Conservation (phyloP, 495 filamentous ascomycete genomes). For the Penicillium diatomitis region DNA sequence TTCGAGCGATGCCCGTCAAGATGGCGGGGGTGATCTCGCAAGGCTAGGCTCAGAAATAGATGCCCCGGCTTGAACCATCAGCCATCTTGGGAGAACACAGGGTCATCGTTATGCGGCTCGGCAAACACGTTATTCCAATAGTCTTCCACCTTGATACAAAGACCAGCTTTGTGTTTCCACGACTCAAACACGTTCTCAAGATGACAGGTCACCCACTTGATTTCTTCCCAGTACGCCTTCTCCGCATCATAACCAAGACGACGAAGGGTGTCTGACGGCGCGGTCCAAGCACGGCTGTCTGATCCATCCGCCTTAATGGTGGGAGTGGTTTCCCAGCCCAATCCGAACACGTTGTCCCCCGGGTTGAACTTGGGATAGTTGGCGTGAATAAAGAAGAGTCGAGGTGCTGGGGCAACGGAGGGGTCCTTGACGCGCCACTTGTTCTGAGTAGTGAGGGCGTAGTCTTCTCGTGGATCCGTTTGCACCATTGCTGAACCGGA, state of each 20-base stretch:
- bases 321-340: conserved; percentile 30
- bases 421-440: conserved; percentile 33
- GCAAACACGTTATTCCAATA: conserved; percentile 38
- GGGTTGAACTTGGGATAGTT: conserved; percentile 49
- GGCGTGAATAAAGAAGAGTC: conserved; percentile 45
- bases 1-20: too few species aligned
- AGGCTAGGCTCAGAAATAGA: neutral
- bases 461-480: conserved; percentile 38
- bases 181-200: conserved; percentile 29
- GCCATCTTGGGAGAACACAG: conserved; percentile 21
- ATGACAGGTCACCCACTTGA: conserved; percentile 40
- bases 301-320: conserved; percentile 30
- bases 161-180: conserved; percentile 27
- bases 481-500: conserved; percentile 36
- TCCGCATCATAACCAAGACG: conserved; percentile 45
- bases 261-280: conserved; percentile 24
- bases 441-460: conserved; percentile 24
- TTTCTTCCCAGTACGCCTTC: conserved; percentile 43
- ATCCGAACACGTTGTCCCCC: conserved; percentile 32
- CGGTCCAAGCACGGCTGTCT: conserved; percentile 34
- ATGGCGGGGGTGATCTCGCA: too few species aligned
- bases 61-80: conserved; percentile 4
- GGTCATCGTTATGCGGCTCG: conserved; percentile 28
- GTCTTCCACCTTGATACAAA: conserved; percentile 28
- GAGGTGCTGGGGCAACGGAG: conserved; percentile 19